Percentiles rank a stretch among this genome's conserved stretches.
Conservation (phyloP, 1,139 yeast species). For the Chernovozyma aurita region DNA sequence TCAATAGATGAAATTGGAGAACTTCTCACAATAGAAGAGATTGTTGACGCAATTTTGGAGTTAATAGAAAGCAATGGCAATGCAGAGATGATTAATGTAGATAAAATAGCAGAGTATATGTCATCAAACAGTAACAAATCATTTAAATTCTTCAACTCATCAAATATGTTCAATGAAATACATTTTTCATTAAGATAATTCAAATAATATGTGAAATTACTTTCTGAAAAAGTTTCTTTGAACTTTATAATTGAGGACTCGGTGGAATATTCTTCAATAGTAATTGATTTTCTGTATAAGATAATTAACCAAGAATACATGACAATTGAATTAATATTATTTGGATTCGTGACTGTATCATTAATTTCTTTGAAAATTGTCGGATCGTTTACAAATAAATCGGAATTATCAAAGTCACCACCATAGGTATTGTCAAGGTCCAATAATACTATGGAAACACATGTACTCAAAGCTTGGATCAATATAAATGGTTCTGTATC, state of each 20-base stretch:
- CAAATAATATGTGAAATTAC: slow-evolving; percentile 10
- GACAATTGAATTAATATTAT: slow-evolving; percentile 42
- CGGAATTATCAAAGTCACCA: slow-evolving; percentile 21
- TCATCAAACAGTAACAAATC: slow-evolving; percentile 45
- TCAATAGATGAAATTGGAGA: slow-evolving; percentile 57
- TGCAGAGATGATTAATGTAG: slow-evolving; percentile 55
- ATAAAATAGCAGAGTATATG: slow-evolving; percentile 53
- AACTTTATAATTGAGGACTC: slow-evolving; percentile 4
- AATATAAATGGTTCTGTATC: slow-evolving; percentile 34
- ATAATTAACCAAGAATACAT: slow-evolving; percentile 71
- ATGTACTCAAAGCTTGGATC: slow-evolving; percentile 44
- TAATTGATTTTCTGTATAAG: slow-evolving; percentile 49
- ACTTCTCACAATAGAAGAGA: slow-evolving; percentile 45
- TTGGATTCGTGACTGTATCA: slow-evolving; percentile 24
- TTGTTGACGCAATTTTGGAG: slow-evolving; percentile 48
- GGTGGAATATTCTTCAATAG: slow-evolving; percentile 36
- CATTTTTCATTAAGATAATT: slow-evolving; percentile 40
- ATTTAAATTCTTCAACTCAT: slow-evolving; percentile 39
- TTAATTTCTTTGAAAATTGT: slow-evolving; percentile 38
- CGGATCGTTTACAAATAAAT: slow-evolving; percentile 40
- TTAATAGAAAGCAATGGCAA: slow-evolving; percentile 62
- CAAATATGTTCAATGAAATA: slow-evolving; percentile 44
- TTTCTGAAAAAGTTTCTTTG: not conserved
- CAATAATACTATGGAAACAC: slow-evolving; percentile 46
- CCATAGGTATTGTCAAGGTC: slow-evolving; percentile 50